Evolutionary conservation across 257 asterid genomes (phyloP).

Genomic region (Lantana camara): DNA sequence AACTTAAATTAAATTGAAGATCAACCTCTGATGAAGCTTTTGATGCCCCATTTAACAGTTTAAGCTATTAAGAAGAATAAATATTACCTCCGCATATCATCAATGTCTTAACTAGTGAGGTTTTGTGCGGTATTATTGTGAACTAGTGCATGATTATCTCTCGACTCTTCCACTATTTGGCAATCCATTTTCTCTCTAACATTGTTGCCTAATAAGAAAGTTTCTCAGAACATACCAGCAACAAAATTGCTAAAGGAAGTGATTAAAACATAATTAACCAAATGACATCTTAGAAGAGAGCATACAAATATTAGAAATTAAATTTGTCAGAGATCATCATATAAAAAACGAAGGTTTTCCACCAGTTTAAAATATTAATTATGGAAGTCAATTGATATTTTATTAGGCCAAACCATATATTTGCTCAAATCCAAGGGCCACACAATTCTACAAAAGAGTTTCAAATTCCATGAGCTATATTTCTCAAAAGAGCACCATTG

Average conservation of each 20-base stretch:
- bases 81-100: slow-evolving; percentile 70
- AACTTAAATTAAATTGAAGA: neutral
- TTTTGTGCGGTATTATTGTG: slow-evolving; percentile 93
- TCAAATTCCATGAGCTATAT: no score
- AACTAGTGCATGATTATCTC: slow-evolving; percentile 80
- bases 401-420: no score
- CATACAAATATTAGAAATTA: neutral
- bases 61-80: no score
- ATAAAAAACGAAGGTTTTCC: no score
- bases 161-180: slow-evolving; percentile 46
- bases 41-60: no score
- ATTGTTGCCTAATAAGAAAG: slow-evolving; percentile 50
- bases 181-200: slow-evolving; percentile 44
- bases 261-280: slow-evolving; percentile 12
- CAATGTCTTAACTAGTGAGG: slow-evolving; percentile 83
- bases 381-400: no score
- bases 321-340: no score
- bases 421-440: no score
- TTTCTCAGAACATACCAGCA: slow-evolving; percentile 25
- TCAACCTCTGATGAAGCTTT: neutral
- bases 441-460: no score
- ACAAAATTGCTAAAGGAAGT: neutral
- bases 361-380: neutral
- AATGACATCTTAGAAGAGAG: neutral
- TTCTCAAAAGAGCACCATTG: no score